Evolutionary conservation across 2,329 filamentous ascomycete species (phyloP), one percentile per base, ranked within the genome.

Genomic region (Fusarium chuoi): DNA sequence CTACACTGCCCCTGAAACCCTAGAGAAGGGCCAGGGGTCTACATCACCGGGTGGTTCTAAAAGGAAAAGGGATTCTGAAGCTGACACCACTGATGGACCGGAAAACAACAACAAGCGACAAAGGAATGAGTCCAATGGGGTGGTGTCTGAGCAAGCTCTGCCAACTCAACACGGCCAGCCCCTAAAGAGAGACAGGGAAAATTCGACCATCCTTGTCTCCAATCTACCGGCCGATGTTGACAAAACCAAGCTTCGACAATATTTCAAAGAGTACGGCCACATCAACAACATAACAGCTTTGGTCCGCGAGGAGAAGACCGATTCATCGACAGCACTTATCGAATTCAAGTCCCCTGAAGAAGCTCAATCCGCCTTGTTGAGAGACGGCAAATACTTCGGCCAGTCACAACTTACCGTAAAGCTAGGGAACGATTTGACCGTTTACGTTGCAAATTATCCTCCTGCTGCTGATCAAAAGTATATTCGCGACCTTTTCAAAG

Each of bases 401-500:
- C 91, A 93, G 30, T 88, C 89, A 41, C 89, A 91, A 71, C 92
- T 99, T 55, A 87, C 88, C 41, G 94, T 99, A 28, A 87, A 89
- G 62, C 87, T 94, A 49, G 95, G 93, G 38, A 90, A 92, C 42
- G 91, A 92, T 59, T 90, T 95, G 64, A 98, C 95, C 2, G 84
- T 99, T 10, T 99, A 93, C 79, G 90, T 98, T 39, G 92, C 95
- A 48, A 99, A 99, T 80, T 99, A 95, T 79, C 94, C 95, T 6
- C 90, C 93, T 3, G 86, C 89, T 26, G 92, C 92, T 15, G 93
- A 95, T 78, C 92, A 95, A 75, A 82, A 84, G 6, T 94, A 90
- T 77, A 88, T 96, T 28, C 89, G 89, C 45, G 82, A 89, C 41
- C 83, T 96, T 7, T 96, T 96, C 82, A 87, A 88, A 68, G 86